These are phyloP conservation scores for Escovopsis sp. DNA, from an alignment of 2,329 filamentous ascomycete species.

Conservation along the genomic window DNA sequence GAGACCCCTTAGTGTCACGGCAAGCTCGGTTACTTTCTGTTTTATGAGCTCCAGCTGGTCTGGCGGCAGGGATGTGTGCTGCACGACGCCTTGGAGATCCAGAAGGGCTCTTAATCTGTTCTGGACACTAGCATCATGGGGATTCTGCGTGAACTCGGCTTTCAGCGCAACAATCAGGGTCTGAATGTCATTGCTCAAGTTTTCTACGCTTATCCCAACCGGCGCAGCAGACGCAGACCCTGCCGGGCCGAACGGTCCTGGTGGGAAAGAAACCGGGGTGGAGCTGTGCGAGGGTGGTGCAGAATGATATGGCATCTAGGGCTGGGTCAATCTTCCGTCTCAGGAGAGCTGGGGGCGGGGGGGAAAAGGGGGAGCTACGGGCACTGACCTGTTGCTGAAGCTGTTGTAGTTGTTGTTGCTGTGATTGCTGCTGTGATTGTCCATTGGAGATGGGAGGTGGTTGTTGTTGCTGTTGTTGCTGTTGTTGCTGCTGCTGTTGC, in stretches of 20 bases:
- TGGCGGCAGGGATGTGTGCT: conserved; percentile 60
- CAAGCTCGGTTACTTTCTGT: conserved; percentile 66
- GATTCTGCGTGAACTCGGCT: conserved; percentile 59
- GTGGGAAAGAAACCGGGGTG: conserved; percentile 24
- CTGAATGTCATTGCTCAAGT: conserved; percentile 70
- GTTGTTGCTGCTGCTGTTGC: conserved; percentile 1
- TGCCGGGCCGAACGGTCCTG: conserved; percentile 21
- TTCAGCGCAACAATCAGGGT: conserved; percentile 59
- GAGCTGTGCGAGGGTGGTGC: conserved; percentile 22
- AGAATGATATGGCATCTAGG: conserved; percentile 12
- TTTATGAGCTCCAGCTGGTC: conserved; percentile 75
- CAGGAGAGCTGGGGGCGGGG: too few relatives aligned
- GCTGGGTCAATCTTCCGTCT: neutral
- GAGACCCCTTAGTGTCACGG: conserved; percentile 38
- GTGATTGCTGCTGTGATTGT: too few relatives aligned
- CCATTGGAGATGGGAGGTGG: too few relatives aligned
- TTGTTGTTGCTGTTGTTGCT: conserved; percentile 10
- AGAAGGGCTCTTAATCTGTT: conserved; percentile 71
- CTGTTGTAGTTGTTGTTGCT: too few relatives aligned
- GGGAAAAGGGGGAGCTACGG: neutral
- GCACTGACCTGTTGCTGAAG: conserved; percentile 13
- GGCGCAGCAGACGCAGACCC: conserved; percentile 17
- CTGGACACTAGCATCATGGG: conserved; percentile 60
- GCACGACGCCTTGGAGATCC: conserved; percentile 61
- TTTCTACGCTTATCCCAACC: conserved; percentile 47